phyloP scores from a whole-genome alignment of 805 yeast genomes.

The Saccharomyces mikatae region DNA sequence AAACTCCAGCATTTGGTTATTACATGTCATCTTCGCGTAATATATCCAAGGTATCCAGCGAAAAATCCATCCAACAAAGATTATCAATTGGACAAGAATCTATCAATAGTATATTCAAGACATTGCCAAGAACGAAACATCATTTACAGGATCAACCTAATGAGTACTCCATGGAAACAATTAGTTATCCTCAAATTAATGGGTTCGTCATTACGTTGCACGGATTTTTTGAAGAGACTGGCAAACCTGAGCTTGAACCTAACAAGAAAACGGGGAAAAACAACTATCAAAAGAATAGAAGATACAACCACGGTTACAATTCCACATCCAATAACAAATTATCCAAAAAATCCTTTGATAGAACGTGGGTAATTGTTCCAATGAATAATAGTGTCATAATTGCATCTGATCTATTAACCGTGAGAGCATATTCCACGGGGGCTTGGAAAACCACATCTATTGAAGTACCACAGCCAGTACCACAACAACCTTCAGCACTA shows the following conservation, averaged over 20 bases:
- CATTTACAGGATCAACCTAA: constrained; percentile 54
- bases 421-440: constrained; percentile 53
- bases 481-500: not conserved
- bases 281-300: constrained; percentile 17
- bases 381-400: constrained; percentile 63
- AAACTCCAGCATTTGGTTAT: constrained; percentile 47
- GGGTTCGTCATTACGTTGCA: constrained; percentile 77
- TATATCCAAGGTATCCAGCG: constrained; percentile 49
- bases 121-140: constrained; percentile 76
- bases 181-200: constrained; percentile 59
- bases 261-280: constrained; percentile 16
- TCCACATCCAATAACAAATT: constrained; percentile 31
- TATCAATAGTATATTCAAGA: constrained; percentile 52
- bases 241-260: constrained; percentile 40
- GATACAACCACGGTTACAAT: constrained; percentile 28
- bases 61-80: constrained; percentile 48
- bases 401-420: constrained; percentile 72
- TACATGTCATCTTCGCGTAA: constrained; percentile 74
- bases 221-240: constrained; percentile 73
- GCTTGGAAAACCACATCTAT: constrained; percentile 41
- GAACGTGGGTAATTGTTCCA: constrained; percentile 69
- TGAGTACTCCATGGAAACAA: constrained; percentile 68
- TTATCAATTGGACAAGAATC: constrained; percentile 62
- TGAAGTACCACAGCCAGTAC: constrained; percentile 4
- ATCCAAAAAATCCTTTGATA: constrained; percentile 71